Percentiles rank a stretch among this genome's conserved stretches.
These are phyloP conservation scores for Suhomyces wounanorum DNA, from an alignment of 1,139 yeast species.

Conservation along the genomic window DNA sequence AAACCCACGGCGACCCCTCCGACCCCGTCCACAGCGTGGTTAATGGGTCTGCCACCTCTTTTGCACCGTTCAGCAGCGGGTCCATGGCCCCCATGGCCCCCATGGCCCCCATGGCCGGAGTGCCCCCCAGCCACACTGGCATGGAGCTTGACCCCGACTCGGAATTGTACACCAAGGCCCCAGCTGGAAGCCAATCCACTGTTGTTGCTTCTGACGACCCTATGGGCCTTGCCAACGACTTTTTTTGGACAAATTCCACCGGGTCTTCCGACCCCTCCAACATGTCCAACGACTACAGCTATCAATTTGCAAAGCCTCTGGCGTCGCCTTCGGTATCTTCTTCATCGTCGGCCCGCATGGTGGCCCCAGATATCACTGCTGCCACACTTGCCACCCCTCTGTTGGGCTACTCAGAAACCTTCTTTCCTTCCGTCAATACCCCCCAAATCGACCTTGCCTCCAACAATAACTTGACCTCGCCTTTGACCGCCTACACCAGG, in stretches of 20 bases:
- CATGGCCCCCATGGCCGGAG: neutral
- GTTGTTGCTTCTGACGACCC: constrained; percentile 1
- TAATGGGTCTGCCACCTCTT: neutral
- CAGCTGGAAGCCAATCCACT: neutral
- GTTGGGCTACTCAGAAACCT: constrained; percentile 4
- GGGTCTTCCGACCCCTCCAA: constrained; percentile 6
- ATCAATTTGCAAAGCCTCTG: constrained; percentile 10
- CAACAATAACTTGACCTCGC: constrained; percentile 6
- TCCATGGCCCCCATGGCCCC: neutral
- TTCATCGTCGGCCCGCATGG: constrained; percentile 15
- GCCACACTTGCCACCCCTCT: constrained; percentile 6
- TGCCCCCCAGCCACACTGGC: constrained; percentile 4
- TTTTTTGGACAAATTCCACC: constrained; percentile 5
- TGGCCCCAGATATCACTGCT: constrained; percentile 6
- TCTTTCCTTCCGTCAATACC: constrained; percentile 3
- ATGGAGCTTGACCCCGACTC: constrained; percentile 9
- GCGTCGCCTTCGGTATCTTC: constrained; percentile 16
- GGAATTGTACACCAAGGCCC: constrained; percentile 8
- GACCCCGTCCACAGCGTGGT: neutral
- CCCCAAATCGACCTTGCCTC: constrained; percentile 2
- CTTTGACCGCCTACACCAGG: constrained; percentile 11
- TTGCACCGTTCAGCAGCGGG: neutral
- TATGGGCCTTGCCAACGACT: constrained; percentile 11
- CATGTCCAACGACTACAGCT: constrained; percentile 10
- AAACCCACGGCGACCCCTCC: constrained; percentile 5